phyloP scores from a whole-genome alignment of 2,329 filamentous ascomycete species.

The Akanthomyces uredinophilus region DNA sequence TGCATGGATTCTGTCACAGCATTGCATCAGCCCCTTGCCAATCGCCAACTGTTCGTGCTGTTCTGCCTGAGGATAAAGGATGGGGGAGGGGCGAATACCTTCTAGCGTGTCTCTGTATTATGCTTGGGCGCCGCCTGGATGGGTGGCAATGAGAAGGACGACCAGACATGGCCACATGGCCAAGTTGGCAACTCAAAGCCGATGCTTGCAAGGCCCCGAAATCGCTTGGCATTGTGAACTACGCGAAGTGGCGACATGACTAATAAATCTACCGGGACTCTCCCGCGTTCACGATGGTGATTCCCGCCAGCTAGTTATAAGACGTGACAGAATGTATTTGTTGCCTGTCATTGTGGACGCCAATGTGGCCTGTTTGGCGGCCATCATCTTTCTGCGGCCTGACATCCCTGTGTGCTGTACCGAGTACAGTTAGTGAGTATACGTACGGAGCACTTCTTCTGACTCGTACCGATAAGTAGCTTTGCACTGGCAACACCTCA shows the following conservation, averaged over 20 bases:
- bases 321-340: not conserved
- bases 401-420: not conserved
- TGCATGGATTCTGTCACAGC: not conserved
- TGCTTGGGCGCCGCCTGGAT: not conserved
- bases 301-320: conserved; percentile 1
- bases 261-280: not conserved
- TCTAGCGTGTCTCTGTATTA: not conserved
- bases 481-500: not conserved
- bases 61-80: not conserved
- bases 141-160: not conserved
- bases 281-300: not conserved
- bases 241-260: conserved; percentile 4
- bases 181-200: not conserved
- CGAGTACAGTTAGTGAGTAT: too few species aligned
- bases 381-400: not conserved
- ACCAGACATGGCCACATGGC: not conserved
- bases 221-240: not conserved
- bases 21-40: not conserved
- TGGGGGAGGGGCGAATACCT: not conserved
- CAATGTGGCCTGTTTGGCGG: conserved; percentile 1
- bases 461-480: not conserved
- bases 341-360: not conserved
- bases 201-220: not conserved
- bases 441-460: not conserved
- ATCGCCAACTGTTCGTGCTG: not conserved